Percentiles rank a stretch among this genome's conserved stretches.
Conservation (phyloP, 257 asterid species). For the Capsicum chinense region DNA sequence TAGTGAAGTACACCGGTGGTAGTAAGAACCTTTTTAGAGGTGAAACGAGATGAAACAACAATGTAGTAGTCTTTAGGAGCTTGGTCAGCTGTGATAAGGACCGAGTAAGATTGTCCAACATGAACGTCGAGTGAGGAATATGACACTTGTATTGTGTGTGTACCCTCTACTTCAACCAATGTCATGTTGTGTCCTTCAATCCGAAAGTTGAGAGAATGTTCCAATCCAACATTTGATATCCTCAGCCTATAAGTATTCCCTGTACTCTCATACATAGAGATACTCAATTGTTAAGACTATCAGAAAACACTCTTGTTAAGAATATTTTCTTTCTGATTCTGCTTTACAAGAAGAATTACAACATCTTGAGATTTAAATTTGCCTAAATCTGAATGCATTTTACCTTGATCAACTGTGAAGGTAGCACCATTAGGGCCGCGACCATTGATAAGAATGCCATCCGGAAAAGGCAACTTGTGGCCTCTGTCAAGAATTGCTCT, state of each 20-base stretch:
- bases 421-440: slow-evolving; percentile 50
- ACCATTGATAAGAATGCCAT: slow-evolving; percentile 71
- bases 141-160: slow-evolving; percentile 33
- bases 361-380: background rate
- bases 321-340: background rate
- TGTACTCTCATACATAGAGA: background rate
- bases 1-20: slow-evolving; percentile 74
- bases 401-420: slow-evolving; percentile 60
- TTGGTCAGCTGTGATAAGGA: slow-evolving; percentile 77
- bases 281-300: background rate
- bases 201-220: background rate
- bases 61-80: slow-evolving; percentile 68
- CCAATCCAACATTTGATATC: slow-evolving; percentile 15
- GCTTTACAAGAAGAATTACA: background rate
- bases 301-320: too few species aligned
- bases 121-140: slow-evolving; percentile 82
- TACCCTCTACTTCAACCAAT: slow-evolving; percentile 23
- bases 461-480: slow-evolving; percentile 61
- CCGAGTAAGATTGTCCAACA: slow-evolving; percentile 80
- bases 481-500: slow-evolving; percentile 56
- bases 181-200: slow-evolving; percentile 18
- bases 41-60: slow-evolving; percentile 73
- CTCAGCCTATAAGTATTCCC: slow-evolving; percentile 13
- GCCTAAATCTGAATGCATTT: background rate
- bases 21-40: slow-evolving; percentile 45